phyloP scores from a whole-genome alignment of 2,329 filamentous ascomycete species.

The Chrysoporthe cubensis region DNA sequence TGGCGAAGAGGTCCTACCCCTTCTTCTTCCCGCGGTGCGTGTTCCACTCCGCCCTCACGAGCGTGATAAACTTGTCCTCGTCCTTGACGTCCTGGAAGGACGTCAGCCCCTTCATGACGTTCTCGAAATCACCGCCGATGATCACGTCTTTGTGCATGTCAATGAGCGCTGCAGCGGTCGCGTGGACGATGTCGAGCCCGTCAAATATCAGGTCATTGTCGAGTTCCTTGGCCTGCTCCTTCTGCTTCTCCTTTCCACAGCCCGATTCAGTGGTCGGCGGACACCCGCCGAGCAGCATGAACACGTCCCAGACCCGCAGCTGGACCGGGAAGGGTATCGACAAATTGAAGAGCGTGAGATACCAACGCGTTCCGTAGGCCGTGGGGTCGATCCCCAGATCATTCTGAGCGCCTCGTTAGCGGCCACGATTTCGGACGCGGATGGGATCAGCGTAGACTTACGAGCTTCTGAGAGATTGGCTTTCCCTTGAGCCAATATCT shows the following conservation, averaged over 20 bases:
- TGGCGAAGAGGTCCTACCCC: conserved; percentile 15
- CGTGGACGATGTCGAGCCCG: conserved; percentile 86
- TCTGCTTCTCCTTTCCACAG: conserved; percentile 22
- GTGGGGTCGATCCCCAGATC: conserved; percentile 83
- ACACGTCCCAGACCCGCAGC: conserved; percentile 95
- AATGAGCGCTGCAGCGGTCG: conserved; percentile 85
- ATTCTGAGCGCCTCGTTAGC: conserved; percentile 49
- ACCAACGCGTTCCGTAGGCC: conserved; percentile 96
- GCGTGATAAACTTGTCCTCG: conserved; percentile 86
- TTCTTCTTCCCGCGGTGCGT: conserved; percentile 53
- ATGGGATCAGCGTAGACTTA: conserved; percentile 50
- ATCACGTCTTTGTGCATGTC: conserved; percentile 88
- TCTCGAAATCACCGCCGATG: conserved; percentile 93
- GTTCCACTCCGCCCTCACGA: conserved; percentile 80
- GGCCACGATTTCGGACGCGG: not conserved
- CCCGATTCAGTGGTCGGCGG: conserved; percentile 43
- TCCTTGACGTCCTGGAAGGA: conserved; percentile 94
- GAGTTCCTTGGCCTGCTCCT: conserved; percentile 27
- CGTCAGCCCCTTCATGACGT: conserved; percentile 95
- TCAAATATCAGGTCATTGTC: conserved; percentile 17
- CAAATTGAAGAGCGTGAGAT: conserved; percentile 95
- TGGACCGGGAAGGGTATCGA: conserved; percentile 94
- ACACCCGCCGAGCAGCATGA: conserved; percentile 86
- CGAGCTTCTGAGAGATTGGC: conserved; percentile 79
- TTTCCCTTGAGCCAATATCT: conserved; percentile 77